Evolutionary conservation across 345 rosid genomes (phyloP).

Genomic region (Populus tremula): DNA sequence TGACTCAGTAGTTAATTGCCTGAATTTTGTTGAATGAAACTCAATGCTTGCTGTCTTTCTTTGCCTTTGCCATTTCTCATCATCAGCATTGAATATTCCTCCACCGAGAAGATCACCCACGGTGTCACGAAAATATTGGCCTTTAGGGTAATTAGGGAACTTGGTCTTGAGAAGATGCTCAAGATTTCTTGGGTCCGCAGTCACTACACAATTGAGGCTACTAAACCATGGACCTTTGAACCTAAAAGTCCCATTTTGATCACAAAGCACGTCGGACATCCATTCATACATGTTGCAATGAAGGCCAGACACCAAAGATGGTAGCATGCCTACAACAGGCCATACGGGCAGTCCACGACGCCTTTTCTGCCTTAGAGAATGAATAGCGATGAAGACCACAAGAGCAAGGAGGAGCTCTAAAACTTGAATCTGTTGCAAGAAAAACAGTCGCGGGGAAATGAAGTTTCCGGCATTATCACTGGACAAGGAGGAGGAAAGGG

Average conservation of each 20-base stretch:
- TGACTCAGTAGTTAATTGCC: constrained; percentile 64
- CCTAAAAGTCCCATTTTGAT: constrained; percentile 65
- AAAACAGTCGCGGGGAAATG: constrained; percentile 21
- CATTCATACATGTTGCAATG: constrained; percentile 62
- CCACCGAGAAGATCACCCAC: constrained; percentile 78
- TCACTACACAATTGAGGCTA: constrained; percentile 66
- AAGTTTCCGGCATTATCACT: constrained; percentile 1
- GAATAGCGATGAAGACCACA: constrained; percentile 42
- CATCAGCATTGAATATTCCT: constrained; percentile 88
- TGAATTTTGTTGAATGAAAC: constrained; percentile 84
- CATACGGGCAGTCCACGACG: constrained; percentile 61
- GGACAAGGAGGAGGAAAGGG: constrained; percentile 28
- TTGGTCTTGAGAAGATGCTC: constrained; percentile 86
- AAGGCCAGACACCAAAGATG: constrained; percentile 52
- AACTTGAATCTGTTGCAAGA: constrained; percentile 50
- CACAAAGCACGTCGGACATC: constrained; percentile 55
- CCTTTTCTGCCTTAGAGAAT: constrained; percentile 52
- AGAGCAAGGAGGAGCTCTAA: constrained; percentile 53
- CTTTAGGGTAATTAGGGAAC: constrained; percentile 85
- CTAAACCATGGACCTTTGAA: constrained; percentile 85
- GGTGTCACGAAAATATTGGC: constrained; percentile 62
- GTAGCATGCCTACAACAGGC: constrained; percentile 95
- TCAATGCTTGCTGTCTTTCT: constrained; percentile 88
- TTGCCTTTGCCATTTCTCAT: constrained; percentile 76
- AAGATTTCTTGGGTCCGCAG: constrained; percentile 79